Base-by-base conservation (phyloP, 2,329 filamentous ascomycete species). In the Fusarium illudens region DNA sequence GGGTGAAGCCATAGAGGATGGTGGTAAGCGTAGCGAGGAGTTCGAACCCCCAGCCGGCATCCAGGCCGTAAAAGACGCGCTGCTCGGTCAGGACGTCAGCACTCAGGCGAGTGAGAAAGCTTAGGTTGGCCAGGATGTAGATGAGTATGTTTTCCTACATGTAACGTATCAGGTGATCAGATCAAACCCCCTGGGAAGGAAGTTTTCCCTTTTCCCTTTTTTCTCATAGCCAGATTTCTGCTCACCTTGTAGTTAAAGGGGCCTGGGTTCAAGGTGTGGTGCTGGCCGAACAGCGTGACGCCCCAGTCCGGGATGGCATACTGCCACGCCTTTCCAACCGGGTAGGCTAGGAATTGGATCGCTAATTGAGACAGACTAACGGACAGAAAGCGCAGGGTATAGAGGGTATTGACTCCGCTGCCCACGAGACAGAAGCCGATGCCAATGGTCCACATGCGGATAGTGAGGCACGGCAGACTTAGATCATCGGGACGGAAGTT, bases 121-220 rank as follows among this genome's bases (percentile, higher is more conserved):
- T 83, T 2, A 84, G 81, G 73, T 89, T 88, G 49, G 88, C 85
- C 78, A 86, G 81, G 60, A 86, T 84, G 58, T 82, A 83, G 53
- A 87, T 84, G 15, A 87, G 76, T 73, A 84, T 84, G 68, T 87
- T 85, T 73, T 87, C 85, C 75, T 73, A 3, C 6, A 42, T 30
- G 27, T n/a, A n/a, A n/a, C n/a, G n/a, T n/a, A n/a, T n/a, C n/a
- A n/a, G n/a, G n/a, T n/a, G n/a, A n/a, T 48, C n/a, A 48, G 27
- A 12, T 29, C 10, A 46, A 17, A 9, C 7, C 19, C 8, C 4
- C 7, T 39, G 6, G 4, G 4, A 39, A 20, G 4, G 4, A 39
- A 20, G 17, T 13, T 39, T 4, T 20, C 11, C 36, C 17, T 39
- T 12, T 20, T 42, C 12, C 3, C 22, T 4, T 6, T 9, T 25